Conservation (phyloP, 306 rosid species). For the Prunus salicina region DNA sequence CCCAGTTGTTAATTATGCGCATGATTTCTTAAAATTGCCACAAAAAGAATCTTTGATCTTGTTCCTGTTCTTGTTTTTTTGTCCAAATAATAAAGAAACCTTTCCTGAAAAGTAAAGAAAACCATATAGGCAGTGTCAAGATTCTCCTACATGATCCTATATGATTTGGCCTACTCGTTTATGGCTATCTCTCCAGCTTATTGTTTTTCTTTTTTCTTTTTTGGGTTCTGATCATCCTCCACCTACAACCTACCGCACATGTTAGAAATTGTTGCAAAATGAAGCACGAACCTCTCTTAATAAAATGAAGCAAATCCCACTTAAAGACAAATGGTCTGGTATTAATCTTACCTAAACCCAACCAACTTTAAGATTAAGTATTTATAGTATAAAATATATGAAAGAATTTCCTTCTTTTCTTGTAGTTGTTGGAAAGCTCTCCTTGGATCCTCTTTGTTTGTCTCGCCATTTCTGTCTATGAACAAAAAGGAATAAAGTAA, state of each 20-base stretch:
- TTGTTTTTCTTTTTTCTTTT: background rate
- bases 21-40: background rate
- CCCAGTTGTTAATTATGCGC: background rate
- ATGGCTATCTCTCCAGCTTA: background rate
- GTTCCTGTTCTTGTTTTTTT: background rate
- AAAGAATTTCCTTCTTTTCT: slow-evolving; percentile 37
- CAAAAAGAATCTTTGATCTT: slow-evolving; percentile 1
- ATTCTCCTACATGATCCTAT: slow-evolving; percentile 22
- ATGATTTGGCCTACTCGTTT: slow-evolving; percentile 17
- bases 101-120: slow-evolving; percentile 11
- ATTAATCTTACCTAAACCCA: slow-evolving; percentile 60
- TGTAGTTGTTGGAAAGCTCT: slow-evolving; percentile 40
- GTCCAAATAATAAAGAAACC: background rate
- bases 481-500: background rate
- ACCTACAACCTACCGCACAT: background rate
- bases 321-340: slow-evolving; percentile 48
- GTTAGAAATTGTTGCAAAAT: background rate
- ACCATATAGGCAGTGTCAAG: slow-evolving; percentile 1
- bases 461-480: slow-evolving; percentile 28
- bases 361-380: slow-evolving; percentile 34
- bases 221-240: background rate
- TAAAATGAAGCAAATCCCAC: slow-evolving; percentile 15
- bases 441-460: slow-evolving; percentile 58
- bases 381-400: slow-evolving; percentile 5
- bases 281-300: background rate